Base-by-base conservation (phyloP, 495 filamentous ascomycete species). In the Trichoderma gamsii region DNA sequence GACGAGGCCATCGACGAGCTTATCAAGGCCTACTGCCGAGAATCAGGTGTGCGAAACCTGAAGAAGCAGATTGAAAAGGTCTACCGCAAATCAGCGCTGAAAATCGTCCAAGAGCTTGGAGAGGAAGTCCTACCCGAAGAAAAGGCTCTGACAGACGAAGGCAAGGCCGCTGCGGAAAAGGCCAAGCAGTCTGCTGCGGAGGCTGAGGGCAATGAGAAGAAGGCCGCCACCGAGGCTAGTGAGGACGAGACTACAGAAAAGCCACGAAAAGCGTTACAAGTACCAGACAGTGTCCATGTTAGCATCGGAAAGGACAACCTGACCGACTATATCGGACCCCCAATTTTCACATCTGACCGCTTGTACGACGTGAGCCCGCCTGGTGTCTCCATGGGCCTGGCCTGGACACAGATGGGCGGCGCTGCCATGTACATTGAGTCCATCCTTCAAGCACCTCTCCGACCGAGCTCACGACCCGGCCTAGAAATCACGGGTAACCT, bases 41-140 rank as follows among this genome's bases (percentile, higher is more conserved):
- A 99, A 77, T 93, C 91, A 63, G 96, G 96, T 71, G 96, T 99
- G 29, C 91, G 96, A 59, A 98, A 98, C 76, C 79, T 99, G 72
- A 99, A 99, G 84, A 98, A 99, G 82, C 94, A 98, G 74, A 99
- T 99, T 70, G 96, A 99, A 75, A 98, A 98, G 81, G 92, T 99
- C 6, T 99, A 97, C 78, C 90, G 96, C 52, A 99, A 99, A 79
- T 90, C 93, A 21, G 96, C 96, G 13, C 84, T 98, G 71, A 97
- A 97, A 79, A 98, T 99, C 72, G 92, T 99, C 35, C 90, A 92
- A 75, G 95, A 98, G 70, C 80, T 98, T 5, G 95, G 95, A 64
- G 95, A 99, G 77, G 89, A 92, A 38, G 91, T 82, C 13, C 79
- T 97, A 16, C 83, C 90, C 2, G 95, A 97, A 79, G 86, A 88